A percentile compares a stretch with the other conserved stretches of the same genome.
Conservation (phyloP, 306 rosid genomes). For the Mucuna pruriens region DNA sequence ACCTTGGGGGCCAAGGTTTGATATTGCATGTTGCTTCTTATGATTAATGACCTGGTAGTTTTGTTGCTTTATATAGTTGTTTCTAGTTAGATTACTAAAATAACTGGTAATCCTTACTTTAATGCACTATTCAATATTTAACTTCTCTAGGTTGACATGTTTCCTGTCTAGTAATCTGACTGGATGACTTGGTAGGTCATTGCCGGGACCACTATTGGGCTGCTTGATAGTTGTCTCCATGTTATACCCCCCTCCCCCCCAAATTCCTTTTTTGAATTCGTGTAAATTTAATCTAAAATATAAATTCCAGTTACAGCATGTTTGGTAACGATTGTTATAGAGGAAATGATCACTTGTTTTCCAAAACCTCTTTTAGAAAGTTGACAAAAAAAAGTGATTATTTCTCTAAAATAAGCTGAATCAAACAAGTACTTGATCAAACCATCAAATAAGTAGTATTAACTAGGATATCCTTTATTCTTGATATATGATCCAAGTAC, state of each 20-base stretch:
- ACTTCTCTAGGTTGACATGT: conserved; percentile 23
- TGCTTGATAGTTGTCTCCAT: conserved; percentile 20
- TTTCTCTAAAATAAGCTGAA: background rate
- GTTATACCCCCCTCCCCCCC: background rate
- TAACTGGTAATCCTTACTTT: background rate
- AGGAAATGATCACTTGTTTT: background rate
- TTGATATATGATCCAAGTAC: conserved; percentile 20
- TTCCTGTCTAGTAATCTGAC: background rate
- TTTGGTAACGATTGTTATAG: background rate
- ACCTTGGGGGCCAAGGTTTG: conserved; percentile 99
- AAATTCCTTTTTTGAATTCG: background rate
- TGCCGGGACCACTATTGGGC: background rate
- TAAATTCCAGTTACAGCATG: background rate
- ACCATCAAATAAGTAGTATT: background rate
- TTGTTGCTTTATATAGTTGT: conserved; percentile 23
- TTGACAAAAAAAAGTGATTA: background rate
- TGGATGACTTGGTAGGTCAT: background rate
- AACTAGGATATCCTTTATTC: background rate
- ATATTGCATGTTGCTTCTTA: conserved; percentile 34
- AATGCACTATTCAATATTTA: background rate
- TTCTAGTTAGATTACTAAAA: conserved; percentile 29
- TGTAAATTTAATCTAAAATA: background rate
- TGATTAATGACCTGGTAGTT: conserved; percentile 22
- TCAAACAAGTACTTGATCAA: background rate
- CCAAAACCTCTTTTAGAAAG: background rate